A percentile compares a stretch with the other conserved stretches of the same genome.
phyloP scores from a whole-genome alignment of 2,329 filamentous ascomycete species.

The Clarireedia hainanense region DNA sequence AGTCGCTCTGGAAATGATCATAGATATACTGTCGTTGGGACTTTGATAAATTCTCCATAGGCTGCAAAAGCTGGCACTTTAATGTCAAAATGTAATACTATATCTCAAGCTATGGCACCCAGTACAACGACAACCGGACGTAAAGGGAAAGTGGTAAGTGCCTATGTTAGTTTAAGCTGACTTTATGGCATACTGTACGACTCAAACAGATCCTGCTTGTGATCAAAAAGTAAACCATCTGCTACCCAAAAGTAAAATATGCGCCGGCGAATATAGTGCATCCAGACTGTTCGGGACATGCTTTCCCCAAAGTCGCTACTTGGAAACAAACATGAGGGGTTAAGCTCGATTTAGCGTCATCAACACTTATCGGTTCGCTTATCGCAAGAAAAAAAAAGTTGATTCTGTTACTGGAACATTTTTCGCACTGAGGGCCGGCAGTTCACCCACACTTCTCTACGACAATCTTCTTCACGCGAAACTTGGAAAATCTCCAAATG shows the following conservation, averaged over 20 bases:
- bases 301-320: background rate
- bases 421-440: background rate
- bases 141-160: background rate
- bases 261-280: background rate
- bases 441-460: background rate
- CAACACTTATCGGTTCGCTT: conserved; percentile 6
- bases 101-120: background rate
- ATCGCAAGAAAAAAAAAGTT: conserved; percentile 10
- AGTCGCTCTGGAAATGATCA: conserved; percentile 10
- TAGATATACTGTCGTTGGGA: conserved; percentile 2
- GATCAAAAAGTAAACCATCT: too few species aligned
- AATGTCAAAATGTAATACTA: conserved; percentile 10
- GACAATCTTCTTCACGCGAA: background rate
- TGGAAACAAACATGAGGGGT: background rate
- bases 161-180: background rate
- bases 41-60: conserved; percentile 1
- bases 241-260: too few species aligned
- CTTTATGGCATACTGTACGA: too few species aligned
- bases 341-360: conserved; percentile 3
- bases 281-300: background rate
- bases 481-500: conserved; percentile 17
- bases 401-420: conserved; percentile 8
- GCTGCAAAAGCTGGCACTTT: conserved; percentile 12
- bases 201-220: too few species aligned
- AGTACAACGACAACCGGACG: background rate